phyloP scores from a whole-genome alignment of 2,329 filamentous ascomycete genomes.

The Aspergillus proliferans region DNA sequence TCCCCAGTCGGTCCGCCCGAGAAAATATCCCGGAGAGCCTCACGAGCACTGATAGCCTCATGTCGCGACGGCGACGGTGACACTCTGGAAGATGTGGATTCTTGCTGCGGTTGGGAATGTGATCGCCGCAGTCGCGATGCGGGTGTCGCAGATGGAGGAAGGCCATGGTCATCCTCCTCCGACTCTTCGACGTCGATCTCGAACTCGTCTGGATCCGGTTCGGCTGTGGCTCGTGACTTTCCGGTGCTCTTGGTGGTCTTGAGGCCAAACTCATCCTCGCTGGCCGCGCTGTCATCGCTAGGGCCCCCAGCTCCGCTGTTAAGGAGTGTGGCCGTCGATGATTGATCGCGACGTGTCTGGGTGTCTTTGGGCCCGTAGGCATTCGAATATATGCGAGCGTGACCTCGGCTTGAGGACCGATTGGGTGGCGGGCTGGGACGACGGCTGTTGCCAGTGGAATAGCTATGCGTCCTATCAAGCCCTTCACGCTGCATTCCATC shows the following conservation, averaged over 20 bases:
- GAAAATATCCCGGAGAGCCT: conserved; percentile 73
- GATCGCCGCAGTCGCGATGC: conserved; percentile 30
- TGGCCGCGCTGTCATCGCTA: conserved; percentile 39
- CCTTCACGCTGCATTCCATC: conserved; percentile 40
- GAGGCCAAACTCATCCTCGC: conserved; percentile 47
- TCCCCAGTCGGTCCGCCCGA: conserved; percentile 68
- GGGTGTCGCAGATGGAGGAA: conserved; percentile 45
- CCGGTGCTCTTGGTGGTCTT: conserved; percentile 13
- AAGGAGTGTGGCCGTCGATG: conserved; percentile 49
- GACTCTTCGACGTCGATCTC: conserved; percentile 36
- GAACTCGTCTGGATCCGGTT: conserved; percentile 27
- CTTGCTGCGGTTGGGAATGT: conserved; percentile 28
- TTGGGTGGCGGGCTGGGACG: conserved; percentile 44
- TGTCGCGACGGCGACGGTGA: conserved; percentile 21
- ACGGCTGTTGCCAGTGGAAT: conserved; percentile 53
- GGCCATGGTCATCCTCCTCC: conserved; percentile 43
- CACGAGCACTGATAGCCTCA: conserved; percentile 59
- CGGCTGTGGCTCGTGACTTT: conserved; percentile 36
- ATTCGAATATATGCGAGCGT: conserved; percentile 46
- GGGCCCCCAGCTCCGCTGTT: conserved; percentile 31
- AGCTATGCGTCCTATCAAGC: conserved; percentile 37
- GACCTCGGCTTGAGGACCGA: conserved; percentile 33
- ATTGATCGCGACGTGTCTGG: conserved; percentile 37
- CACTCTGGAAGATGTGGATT: conserved; percentile 14
- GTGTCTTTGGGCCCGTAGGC: conserved; percentile 42